Evolutionary conservation across 257 asterid genomes (phyloP), one percentile per base, ranked within the genome.

Genomic region (Perilla frutescens): DNA sequence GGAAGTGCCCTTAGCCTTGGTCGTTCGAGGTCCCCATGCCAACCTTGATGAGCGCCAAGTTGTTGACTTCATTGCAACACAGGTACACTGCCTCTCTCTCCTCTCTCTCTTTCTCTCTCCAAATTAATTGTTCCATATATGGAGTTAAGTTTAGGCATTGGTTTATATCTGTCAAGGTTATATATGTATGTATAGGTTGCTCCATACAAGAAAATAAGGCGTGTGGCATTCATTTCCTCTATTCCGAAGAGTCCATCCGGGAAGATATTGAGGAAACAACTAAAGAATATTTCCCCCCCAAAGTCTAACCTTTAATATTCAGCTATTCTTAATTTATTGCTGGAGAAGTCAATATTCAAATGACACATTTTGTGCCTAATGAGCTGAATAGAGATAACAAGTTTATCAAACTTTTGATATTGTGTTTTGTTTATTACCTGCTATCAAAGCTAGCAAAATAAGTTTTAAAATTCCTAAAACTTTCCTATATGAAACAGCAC

Each of bases 1-100:
- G 66, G 77, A 87, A 80, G 53, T 83, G 31, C 90, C 93, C 36
- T 74, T 87, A 78, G 93, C 90, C 40, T 83, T 77, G 61, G 89
- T 82, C 7, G 89, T 85, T 10, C 81, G 81, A 47, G 50, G 62
- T 61, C 76, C 84, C 34, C 51, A 56, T 34, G 81, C 84, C 79
- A n/a, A 57, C 63, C 76, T 85, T 12, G 70, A 54, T 13, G 80
- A 82, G 75, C 41, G 59, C 29, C 81, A 80, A 78, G 71, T 87
- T 44, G 70, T 78, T 55, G 77, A 84, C 14, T 85, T 81, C 37
- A 71, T 84, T 47, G 82, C 82, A 50, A 80, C 70, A 66, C 84
- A 76, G 90, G 93, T 85, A 62, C 44, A 12, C 26, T 20, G 26
- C 26, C 26, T 20, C 26, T 9, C 53, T 48, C 26, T 1, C 62